phyloP scores from a whole-genome alignment of 1,139 yeast species.

The Protomyces inouyei region DNA sequence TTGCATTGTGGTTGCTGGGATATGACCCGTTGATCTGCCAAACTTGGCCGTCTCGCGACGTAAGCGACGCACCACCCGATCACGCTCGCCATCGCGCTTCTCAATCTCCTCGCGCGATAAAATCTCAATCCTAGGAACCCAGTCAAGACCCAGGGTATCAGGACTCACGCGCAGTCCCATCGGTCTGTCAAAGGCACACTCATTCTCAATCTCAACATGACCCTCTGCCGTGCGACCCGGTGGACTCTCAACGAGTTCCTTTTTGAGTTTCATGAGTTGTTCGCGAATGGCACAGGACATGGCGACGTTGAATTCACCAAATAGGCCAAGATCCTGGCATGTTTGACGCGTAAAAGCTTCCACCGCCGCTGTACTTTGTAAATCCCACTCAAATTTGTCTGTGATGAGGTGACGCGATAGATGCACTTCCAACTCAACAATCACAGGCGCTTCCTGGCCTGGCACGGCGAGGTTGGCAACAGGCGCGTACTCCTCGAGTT shows the following conservation, averaged over 20 bases:
- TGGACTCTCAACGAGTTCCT: conserved; percentile 76
- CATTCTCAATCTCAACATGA: conserved; percentile 50
- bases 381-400: conserved; percentile 94
- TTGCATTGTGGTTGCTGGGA: conserved; percentile 8
- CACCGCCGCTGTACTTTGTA: conserved; percentile 61
- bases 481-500: conserved; percentile 68
- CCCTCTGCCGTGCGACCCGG: conserved; percentile 49
- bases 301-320: conserved; percentile 84
- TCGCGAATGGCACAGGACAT: conserved; percentile 86
- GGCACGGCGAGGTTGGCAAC: conserved; percentile 62
- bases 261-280: conserved; percentile 64
- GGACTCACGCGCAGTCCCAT: conserved; percentile 65
- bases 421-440: conserved; percentile 75
- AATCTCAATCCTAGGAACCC: conserved; percentile 86
- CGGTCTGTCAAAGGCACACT: conserved; percentile 54
- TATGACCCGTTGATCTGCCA: conserved; percentile 36
- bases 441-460: conserved; percentile 55
- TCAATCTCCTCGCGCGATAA: conserved; percentile 91
- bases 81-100: conserved; percentile 90
- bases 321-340: conserved; percentile 76
- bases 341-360: conserved; percentile 77
- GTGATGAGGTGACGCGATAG: conserved; percentile 79
- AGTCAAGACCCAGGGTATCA: conserved; percentile 61
- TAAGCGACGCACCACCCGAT: conserved; percentile 80
- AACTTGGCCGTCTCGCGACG: conserved; percentile 80